Conservation (phyloP, 2,329 filamentous ascomycete genomes). For the Alternaria sp. region DNA sequence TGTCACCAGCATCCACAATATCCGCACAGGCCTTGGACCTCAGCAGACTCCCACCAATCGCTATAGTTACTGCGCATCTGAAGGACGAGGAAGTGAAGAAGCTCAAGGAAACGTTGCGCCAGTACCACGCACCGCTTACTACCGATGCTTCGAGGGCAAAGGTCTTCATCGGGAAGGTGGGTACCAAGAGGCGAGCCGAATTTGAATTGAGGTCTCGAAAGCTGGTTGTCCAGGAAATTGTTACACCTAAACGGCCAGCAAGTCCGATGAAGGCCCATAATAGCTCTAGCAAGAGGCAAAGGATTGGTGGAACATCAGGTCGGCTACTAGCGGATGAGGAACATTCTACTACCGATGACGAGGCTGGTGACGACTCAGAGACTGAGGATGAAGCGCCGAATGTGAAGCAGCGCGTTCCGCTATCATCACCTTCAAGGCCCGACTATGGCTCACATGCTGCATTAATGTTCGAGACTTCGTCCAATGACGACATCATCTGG, state of each 20-base stretch:
- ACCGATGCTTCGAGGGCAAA: conserved; percentile 75
- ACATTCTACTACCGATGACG: conserved; percentile 39
- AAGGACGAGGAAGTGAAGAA: conserved; percentile 67
- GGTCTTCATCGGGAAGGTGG: conserved; percentile 77
- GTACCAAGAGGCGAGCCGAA: conserved; percentile 72
- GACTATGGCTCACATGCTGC: conserved; percentile 11
- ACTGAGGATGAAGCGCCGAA: conserved; percentile 24
- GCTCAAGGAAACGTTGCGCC: conserved; percentile 69
- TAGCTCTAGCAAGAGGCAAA: conserved; percentile 31
- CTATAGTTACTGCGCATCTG: conserved; percentile 76
- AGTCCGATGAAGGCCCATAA: conserved; percentile 26
- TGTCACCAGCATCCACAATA: conserved; percentile 29
- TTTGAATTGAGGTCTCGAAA: conserved; percentile 78
- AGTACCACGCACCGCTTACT: conserved; percentile 67
- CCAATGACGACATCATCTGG: conserved; percentile 51
- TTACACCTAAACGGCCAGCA: conserved; percentile 29
- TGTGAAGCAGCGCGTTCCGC: conserved; percentile 11
- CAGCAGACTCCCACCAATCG: conserved; percentile 68
- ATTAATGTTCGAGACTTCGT: conserved; percentile 27
- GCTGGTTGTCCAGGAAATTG: conserved; percentile 64
- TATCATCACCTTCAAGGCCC: conserved; percentile 17
- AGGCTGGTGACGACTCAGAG: conserved; percentile 22
- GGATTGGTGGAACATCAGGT: conserved; percentile 11
- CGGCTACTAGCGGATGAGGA: conserved; percentile 22
- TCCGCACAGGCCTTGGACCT: conserved; percentile 49